Percentiles rank a stretch among this genome's conserved stretches.
phyloP scores from a whole-genome alignment of 495 filamentous ascomycete genomes.

The Lasiosphaeria miniovina region DNA sequence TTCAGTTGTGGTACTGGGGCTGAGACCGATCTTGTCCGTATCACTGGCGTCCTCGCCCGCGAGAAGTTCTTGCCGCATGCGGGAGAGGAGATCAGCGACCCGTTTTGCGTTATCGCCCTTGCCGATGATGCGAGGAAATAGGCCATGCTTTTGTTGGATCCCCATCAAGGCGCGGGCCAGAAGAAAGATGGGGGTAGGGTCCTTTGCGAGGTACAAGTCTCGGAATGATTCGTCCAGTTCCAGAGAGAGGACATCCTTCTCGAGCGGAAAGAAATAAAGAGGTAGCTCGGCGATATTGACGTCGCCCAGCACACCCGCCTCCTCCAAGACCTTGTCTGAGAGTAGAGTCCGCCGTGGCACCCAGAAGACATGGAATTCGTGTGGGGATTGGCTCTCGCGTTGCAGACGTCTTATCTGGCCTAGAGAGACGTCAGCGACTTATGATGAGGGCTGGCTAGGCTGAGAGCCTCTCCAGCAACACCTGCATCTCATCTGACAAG shows the following conservation, averaged over 20 bases:
- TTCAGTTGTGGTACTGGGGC: slow-evolving; percentile 86
- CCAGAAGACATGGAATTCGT: slow-evolving; percentile 95
- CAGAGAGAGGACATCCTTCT: slow-evolving; percentile 85
- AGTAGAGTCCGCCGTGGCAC: slow-evolving; percentile 87
- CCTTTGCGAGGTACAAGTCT: slow-evolving; percentile 86
- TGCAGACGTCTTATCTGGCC: slow-evolving; percentile 90
- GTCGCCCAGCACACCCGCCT: slow-evolving; percentile 89
- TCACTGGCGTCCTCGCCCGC: slow-evolving; percentile 70
- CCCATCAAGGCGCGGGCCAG: slow-evolving; percentile 92
- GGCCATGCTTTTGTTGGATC: slow-evolving; percentile 84
- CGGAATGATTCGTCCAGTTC: slow-evolving; percentile 83
- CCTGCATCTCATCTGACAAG: no score
- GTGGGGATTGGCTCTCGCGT: slow-evolving; percentile 76
- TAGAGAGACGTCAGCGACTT: slow-evolving; percentile 44
- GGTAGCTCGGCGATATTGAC: slow-evolving; percentile 82
- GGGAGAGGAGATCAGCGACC: slow-evolving; percentile 81
- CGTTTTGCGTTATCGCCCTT: slow-evolving; percentile 93
- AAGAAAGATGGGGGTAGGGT: slow-evolving; percentile 83
- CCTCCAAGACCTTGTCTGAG: slow-evolving; percentile 87
- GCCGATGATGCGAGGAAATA: slow-evolving; percentile 92
- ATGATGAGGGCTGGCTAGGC: not conserved
- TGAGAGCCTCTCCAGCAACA: not conserved
- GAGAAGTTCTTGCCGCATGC: slow-evolving; percentile 88
- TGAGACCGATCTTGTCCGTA: slow-evolving; percentile 61
- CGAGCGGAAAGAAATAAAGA: slow-evolving; percentile 85